Conservation (phyloP, 768 basidiomycete genomes). For the Kwoniella sp. region DNA sequence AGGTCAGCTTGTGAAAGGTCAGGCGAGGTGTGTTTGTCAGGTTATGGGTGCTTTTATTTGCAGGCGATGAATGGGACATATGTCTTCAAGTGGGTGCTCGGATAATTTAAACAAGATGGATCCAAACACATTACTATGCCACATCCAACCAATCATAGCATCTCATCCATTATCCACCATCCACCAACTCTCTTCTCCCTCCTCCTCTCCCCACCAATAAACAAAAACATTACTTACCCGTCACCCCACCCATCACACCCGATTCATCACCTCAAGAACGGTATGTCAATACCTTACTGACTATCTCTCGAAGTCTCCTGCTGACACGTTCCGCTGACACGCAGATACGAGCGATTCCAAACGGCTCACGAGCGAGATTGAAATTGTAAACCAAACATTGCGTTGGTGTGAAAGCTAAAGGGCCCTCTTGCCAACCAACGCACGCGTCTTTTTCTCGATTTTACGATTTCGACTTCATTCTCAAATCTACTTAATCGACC, state of each 20-base stretch:
- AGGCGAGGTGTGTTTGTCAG: too few species aligned
- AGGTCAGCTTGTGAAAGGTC: too few species aligned
- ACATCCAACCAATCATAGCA: neutral
- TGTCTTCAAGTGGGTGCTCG: neutral
- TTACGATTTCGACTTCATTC: neutral
- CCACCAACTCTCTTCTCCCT: neutral
- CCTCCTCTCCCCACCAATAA: neutral
- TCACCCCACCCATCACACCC: neutral
- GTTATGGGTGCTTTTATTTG: too few species aligned
- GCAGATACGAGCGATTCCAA: neutral
- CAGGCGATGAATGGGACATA: too few species aligned
- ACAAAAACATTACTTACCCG: neutral
- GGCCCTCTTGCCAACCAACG: too few species aligned
- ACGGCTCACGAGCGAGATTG: neutral
- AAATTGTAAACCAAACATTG: neutral
- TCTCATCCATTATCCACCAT: neutral
- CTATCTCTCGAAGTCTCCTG: neutral
- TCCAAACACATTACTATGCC: neutral
- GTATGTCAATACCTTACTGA: slow-evolving; percentile 7
- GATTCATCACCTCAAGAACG: neutral
- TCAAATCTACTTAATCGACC: neutral
- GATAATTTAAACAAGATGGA: neutral
- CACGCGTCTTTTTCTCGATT: neutral
- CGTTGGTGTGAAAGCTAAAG: too few species aligned
- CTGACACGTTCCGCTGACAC: neutral